phyloP scores from a whole-genome alignment of 345 rosid species.

The Euphorbia lathyris region DNA sequence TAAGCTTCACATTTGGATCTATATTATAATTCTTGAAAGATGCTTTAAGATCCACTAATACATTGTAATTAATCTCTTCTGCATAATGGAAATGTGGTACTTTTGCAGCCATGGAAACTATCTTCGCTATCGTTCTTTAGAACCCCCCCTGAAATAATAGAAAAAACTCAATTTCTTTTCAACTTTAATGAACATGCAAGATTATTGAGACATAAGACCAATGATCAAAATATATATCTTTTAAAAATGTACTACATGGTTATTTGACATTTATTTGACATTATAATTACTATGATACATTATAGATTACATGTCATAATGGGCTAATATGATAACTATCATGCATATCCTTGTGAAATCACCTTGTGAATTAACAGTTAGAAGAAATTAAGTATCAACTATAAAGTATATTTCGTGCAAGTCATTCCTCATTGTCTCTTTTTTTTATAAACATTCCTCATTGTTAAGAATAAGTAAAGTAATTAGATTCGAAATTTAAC shows the following conservation, averaged over 20 bases:
- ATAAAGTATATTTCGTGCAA: no score
- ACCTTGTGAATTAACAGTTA: neutral
- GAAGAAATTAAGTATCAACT: no score
- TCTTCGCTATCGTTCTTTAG: slow-evolving; percentile 80
- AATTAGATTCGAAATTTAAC: no score
- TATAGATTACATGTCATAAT: neutral
- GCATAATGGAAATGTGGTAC: slow-evolving; percentile 95
- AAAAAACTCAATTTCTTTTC: neutral
- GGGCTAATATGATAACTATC: neutral
- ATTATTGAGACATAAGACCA: neutral
- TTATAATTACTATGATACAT: neutral
- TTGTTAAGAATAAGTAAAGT: no score
- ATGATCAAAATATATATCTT: neutral
- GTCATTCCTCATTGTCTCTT: no score
- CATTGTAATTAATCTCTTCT: slow-evolving; percentile 89
- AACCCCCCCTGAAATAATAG: slow-evolving; percentile 64
- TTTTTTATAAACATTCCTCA: no score
- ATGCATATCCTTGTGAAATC: neutral
- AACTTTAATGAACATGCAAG: neutral
- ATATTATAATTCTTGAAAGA: slow-evolving; percentile 63
- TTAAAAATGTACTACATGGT: neutral
- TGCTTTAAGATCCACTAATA: slow-evolving; percentile 66
- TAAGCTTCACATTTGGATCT: slow-evolving; percentile 65
- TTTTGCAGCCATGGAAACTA: slow-evolving; percentile 86
- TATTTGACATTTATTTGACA: no score